phyloP scores from a whole-genome alignment of 371 early-diverging fungal species.

The Mucor mucedo region DNA sequence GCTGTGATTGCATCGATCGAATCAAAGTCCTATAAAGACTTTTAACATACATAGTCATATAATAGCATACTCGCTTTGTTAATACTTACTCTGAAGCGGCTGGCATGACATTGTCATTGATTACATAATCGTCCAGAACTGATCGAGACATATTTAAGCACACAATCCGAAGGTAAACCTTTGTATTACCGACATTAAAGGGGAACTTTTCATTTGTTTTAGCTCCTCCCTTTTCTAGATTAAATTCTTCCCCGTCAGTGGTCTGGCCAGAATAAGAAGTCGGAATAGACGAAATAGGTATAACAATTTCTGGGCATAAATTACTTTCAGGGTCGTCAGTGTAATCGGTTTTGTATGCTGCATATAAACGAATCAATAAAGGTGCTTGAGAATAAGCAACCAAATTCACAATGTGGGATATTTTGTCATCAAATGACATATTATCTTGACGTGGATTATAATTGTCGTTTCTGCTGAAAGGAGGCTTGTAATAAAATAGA shows the following conservation, averaged over 20 bases:
- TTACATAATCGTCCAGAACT: conserved; percentile 21
- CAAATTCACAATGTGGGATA: conserved; percentile 51
- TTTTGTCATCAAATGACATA: conserved; percentile 29
- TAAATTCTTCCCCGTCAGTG: conserved; percentile 38
- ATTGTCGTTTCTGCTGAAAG: conserved; percentile 36
- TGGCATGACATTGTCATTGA: conserved; percentile 6
- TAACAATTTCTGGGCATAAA: conserved; percentile 31
- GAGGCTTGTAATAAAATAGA: conserved; percentile 72
- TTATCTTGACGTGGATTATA: conserved; percentile 8
- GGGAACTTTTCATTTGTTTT: conserved; percentile 61
- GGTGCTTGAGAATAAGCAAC: conserved; percentile 60
- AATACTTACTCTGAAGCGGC: neutral
- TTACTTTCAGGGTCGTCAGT: conserved; percentile 16
- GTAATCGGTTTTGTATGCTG: conserved; percentile 39
- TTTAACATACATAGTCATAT: neutral
- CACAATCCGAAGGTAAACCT: conserved; percentile 63
- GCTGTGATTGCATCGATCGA: conserved; percentile 42
- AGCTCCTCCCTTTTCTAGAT: conserved; percentile 49
- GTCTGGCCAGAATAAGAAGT: conserved; percentile 46
- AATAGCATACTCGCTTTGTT: conserved; percentile 1
- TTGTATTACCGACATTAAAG: conserved; percentile 59
- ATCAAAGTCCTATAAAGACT: conserved; percentile 22
- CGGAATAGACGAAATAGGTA: conserved; percentile 66
- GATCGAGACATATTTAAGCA: conserved; percentile 61
- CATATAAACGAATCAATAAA: conserved; percentile 64